phyloP scores from a whole-genome alignment of 75 land plant genomes.

The Sequoia sempervirens region DNA sequence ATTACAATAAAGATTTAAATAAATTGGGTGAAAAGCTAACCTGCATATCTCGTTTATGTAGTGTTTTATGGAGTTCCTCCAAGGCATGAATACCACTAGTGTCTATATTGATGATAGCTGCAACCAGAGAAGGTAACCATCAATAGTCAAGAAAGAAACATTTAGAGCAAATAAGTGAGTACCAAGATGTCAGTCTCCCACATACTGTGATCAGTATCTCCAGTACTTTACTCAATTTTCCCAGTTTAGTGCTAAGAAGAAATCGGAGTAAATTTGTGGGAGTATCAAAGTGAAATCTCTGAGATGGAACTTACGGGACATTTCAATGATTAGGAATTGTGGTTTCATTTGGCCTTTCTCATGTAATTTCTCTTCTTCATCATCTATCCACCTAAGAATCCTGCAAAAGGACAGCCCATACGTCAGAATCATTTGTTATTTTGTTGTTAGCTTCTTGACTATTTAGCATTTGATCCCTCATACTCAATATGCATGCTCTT shows the following conservation, averaged over 20 bases:
- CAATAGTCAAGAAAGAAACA: not conserved
- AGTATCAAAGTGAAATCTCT: not conserved
- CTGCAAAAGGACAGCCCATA: conserved; percentile 25
- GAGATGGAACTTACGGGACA: conserved; percentile 78
- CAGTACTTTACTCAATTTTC: not conserved
- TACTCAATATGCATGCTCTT: not conserved
- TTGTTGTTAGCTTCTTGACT: not conserved
- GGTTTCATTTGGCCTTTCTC: conserved; percentile 25
- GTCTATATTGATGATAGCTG: conserved; percentile 93
- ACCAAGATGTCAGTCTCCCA: not conserved
- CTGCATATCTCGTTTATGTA: conserved; percentile 65
- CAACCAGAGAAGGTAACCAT: conserved; percentile 1
- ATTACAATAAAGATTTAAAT: not conserved
- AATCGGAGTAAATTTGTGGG: not conserved
- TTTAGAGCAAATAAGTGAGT: not conserved
- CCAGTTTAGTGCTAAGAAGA: not conserved
- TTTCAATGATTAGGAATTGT: conserved; percentile 69
- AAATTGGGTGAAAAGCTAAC: conserved; percentile 18
- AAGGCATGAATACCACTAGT: conserved; percentile 83
- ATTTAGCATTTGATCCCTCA: not conserved
- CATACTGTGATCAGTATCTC: not conserved
- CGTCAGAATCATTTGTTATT: not conserved
- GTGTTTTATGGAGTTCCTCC: conserved; percentile 59
- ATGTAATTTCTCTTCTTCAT: conserved; percentile 56
- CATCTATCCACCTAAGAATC: conserved; percentile 72